Evolutionary conservation across 2,329 filamentous ascomycete species (phyloP), one percentile per base, ranked within the genome.

Genomic region (Fusarium nisikadoi): DNA sequence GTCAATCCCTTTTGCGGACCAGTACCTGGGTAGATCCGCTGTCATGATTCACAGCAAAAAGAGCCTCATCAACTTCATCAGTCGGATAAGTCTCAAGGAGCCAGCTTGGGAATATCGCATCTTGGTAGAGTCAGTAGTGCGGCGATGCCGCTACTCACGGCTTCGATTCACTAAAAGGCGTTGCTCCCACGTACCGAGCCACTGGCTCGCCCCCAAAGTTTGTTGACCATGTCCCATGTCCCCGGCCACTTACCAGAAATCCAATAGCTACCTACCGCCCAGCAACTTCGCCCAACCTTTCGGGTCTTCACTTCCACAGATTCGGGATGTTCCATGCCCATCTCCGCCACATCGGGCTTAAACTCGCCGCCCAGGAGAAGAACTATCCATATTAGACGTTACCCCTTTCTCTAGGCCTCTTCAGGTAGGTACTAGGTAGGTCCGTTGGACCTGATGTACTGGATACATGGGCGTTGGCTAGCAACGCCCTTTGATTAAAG

Each of bases 21-120:
- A 67, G 55, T 72, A 42, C 36, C 61, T 72, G 75, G 75, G 62
- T 76, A 76, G 75, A 76, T 77, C 75, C 75, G 75, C 70, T 76
- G 71, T 68, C 75, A 75, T 60, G 52, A 50, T 62, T 62, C 43
- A 65, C 52, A 68, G 43, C 29, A 50, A 53, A 43, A 56, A 71
- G 74, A 76, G 73, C 72, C 69, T 70, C 68, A 66, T 53, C 27
- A 39, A 65, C 52, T 36, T 68, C 74, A 62, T 53, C 20, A 49
- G 12, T 29, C 36, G 27, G 49, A 50, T 19, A 19, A 25, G 59
- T 38, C 16, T 35, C 11, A 13, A 9, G 29, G 23, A 35, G 56
- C 20, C 45, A 46, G 23, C 29, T 65, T 39, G 9, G 54, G 39
- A 41, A 31, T 36, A 14, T 25, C 25, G 20, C 11, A 38, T 52